Base-by-base conservation (phyloP, 768 basidiomycete species). In the Aureoboletus auriporus region DNA sequence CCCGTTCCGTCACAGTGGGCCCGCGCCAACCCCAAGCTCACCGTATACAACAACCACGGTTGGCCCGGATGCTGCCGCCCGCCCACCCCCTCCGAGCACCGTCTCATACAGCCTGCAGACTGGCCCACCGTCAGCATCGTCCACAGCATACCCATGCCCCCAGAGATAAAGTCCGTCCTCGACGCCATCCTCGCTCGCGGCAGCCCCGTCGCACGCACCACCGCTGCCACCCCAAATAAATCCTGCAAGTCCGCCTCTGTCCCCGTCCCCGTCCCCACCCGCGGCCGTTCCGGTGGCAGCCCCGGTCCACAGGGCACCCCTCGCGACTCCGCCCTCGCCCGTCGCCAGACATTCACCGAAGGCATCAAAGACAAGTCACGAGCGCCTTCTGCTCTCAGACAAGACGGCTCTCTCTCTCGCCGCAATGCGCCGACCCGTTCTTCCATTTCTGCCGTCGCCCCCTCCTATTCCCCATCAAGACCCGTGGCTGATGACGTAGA, bases 51-150 rank as follows among this genome's bases (percentile, higher is more conserved):
- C 62, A 92, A 91, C 58, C 78, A 77, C 30, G 89, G 89, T 17
- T 92, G 88, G 87, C 90, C 90, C 36, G 89, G 89, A 34, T 93
- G 89, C 72, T 93, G 89, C 73, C 82, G 88, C n/a, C 71, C 88
- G 0, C 89, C 89, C 2, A 69, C 68, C 27, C 56, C 71, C 14
- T 69, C 62, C 46, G 89, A 92, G 65, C 74, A 77, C 57, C 74
- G 76, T 53, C 63, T 76, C 54, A 83, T 92, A 48, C 79, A 77
- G 17, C 75, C 82, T 43, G 83, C 84, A 4, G 89, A 90, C 65
- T 93, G 89, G 89, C 80, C 75, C 55, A 79, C 86, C 28, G 87
- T 92, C 64, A 84, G 80, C 67, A 75, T 78, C 52, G 80, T 90
- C 10, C 85, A 91, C 60, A 77, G 78, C 50, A 72, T 90, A 46